Conservation (phyloP, 208 protist genomes). For the Crithidia acanthocephali region DNA sequence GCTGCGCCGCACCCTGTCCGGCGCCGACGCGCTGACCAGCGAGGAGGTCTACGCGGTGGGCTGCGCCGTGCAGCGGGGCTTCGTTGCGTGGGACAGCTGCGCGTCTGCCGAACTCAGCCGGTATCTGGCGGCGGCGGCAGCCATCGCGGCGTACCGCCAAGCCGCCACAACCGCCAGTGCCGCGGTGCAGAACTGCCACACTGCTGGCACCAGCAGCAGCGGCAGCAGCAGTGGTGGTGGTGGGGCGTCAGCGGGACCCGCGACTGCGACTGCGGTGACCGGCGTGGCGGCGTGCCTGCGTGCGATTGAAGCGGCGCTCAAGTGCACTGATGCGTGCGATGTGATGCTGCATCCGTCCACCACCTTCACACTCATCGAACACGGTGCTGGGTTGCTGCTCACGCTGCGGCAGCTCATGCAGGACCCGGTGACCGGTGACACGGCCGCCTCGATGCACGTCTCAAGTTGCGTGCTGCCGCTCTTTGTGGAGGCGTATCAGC, state of each 20-base stretch:
- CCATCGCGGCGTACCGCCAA: slow-evolving; percentile 55
- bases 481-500: slow-evolving; percentile 55
- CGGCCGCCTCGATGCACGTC: slow-evolving; percentile 18
- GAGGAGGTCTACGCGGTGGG: slow-evolving; percentile 58
- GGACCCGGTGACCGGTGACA: slow-evolving; percentile 27
- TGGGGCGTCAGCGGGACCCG: too few relatives aligned
- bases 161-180: slow-evolving; percentile 33
- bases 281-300: slow-evolving; percentile 38
- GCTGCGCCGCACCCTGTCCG: slow-evolving; percentile 41
- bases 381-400: slow-evolving; percentile 40
- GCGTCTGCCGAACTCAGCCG: slow-evolving; percentile 48
- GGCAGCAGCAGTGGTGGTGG: not conserved
- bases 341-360: slow-evolving; percentile 55
- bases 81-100: slow-evolving; percentile 57
- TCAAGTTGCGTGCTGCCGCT: slow-evolving; percentile 48
- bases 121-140: slow-evolving; percentile 56
- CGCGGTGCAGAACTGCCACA: not conserved
- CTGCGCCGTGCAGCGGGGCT: slow-evolving; percentile 65
- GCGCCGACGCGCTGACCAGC: slow-evolving; percentile 38
- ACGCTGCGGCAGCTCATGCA: slow-evolving; percentile 34
- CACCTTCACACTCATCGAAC: slow-evolving; percentile 55
- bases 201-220: not conserved
- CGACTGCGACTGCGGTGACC: not conserved
- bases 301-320: slow-evolving; percentile 52
- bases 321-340: slow-evolving; percentile 41